phyloP scores from a whole-genome alignment of 1,284 basidiomycete species.

The Ceratobasidium sp. region DNA sequence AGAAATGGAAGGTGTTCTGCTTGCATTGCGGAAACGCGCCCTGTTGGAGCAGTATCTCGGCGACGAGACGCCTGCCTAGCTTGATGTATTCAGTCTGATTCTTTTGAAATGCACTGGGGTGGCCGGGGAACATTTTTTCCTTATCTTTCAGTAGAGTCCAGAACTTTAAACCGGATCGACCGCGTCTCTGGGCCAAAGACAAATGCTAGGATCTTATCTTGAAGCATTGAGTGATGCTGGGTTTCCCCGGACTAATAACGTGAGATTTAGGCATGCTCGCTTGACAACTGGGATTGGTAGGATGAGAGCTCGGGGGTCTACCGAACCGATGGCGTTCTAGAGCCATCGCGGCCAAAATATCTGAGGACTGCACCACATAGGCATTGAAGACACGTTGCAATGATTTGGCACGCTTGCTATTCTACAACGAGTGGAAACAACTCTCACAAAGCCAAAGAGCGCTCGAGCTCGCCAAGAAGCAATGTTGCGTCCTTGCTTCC shows the following conservation, averaged over 20 bases:
- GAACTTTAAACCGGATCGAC: conserved; percentile 17
- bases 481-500: conserved; percentile 89
- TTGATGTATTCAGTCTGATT: conserved; percentile 31
- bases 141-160: conserved; percentile 30
- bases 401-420: conserved; percentile 10
- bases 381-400: conserved; percentile 13
- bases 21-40: conserved; percentile 80
- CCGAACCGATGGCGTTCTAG: conserved; percentile 13
- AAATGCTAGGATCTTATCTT: conserved; percentile 33
- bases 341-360: conserved; percentile 2
- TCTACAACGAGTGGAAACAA: neutral
- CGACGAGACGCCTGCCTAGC: conserved; percentile 39
- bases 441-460: conserved; percentile 35
- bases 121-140: conserved; percentile 5
- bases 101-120: neutral
- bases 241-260: neutral
- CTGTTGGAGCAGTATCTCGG: conserved; percentile 82
- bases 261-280: conserved; percentile 2
- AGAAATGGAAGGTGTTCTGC: conserved; percentile 80
- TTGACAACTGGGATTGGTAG: neutral
- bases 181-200: conserved; percentile 4
- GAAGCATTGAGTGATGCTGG: conserved; percentile 1
- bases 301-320: conserved; percentile 4
- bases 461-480: conserved; percentile 87
- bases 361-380: conserved; percentile 12